These are phyloP conservation scores for Scheffersomyces spartinae DNA, from an alignment of 805 yeast species.

Conservation along the genomic window DNA sequence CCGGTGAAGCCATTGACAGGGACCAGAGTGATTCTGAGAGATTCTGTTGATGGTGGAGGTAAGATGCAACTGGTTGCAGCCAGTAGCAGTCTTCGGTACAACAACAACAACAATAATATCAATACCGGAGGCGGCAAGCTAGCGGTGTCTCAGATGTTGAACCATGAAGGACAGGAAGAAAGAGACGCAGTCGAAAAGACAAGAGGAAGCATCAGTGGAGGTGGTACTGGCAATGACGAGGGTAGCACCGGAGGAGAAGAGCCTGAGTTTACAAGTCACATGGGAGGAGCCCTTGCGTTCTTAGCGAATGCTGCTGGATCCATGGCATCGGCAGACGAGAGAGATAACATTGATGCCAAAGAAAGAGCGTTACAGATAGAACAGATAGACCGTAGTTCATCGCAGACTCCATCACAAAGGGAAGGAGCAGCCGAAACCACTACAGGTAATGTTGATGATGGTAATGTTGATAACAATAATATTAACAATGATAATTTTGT, in stretches of 20 bases:
- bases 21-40: background rate
- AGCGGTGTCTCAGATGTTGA: too few species aligned
- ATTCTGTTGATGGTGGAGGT: background rate
- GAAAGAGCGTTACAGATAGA: slow-evolving; percentile 39
- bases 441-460: too few species aligned
- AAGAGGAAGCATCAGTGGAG: background rate
- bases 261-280: slow-evolving; percentile 4
- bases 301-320: slow-evolving; percentile 73
- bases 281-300: slow-evolving; percentile 56
- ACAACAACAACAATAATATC: too few species aligned
- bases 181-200: background rate
- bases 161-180: background rate
- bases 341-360: slow-evolving; percentile 47
- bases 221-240: background rate
- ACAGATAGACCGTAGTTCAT: too few species aligned
- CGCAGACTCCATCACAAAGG: too few species aligned
- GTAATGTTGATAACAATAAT: too few species aligned
- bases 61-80: too few species aligned
- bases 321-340: slow-evolving; percentile 55
- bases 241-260: background rate
- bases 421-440: too few species aligned
- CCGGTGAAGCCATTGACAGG: slow-evolving; percentile 1
- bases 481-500: too few species aligned
- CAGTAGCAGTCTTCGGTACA: too few species aligned
- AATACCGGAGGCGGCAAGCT: too few species aligned